A percentile compares a stretch with the other conserved stretches of the same genome.
phyloP scores from a whole-genome alignment of 2,329 filamentous ascomycete species.

The Blastomyces gilchristii region DNA sequence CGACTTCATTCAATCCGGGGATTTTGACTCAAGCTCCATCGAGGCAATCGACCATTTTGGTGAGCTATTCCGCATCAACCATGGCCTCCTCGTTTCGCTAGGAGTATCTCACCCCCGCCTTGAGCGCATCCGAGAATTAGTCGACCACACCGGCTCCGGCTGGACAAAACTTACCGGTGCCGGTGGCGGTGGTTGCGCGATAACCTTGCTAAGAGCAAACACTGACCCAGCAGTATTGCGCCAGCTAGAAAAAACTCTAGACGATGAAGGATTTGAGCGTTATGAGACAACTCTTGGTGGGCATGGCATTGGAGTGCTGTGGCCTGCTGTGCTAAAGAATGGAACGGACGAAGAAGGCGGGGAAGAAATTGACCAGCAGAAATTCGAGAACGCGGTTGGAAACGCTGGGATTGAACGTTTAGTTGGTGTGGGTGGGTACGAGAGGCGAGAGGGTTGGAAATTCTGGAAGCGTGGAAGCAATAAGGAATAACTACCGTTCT shows the following conservation, averaged over 20 bases:
- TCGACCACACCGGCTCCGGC: conserved; percentile 79
- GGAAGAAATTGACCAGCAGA: conserved; percentile 86
- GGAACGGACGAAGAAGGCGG: conserved; percentile 71
- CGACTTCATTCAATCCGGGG: conserved; percentile 45
- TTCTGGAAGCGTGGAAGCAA: conserved; percentile 54
- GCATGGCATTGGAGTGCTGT: conserved; percentile 87
- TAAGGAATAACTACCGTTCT: not conserved
- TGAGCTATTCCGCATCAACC: conserved; percentile 85
- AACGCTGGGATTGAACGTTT: conserved; percentile 77
- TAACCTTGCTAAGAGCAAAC: conserved; percentile 71
- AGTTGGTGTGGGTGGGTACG: conserved; percentile 62
- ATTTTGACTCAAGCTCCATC: conserved; percentile 57
- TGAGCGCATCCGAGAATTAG: conserved; percentile 80
- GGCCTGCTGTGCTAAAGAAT: conserved; percentile 83
- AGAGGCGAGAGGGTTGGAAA: conserved; percentile 71
- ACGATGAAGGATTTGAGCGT: conserved; percentile 64
- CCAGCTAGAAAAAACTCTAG: conserved; percentile 55
- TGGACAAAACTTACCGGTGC: conserved; percentile 98
- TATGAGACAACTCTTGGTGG: conserved; percentile 87
- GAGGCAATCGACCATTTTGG: conserved; percentile 63
- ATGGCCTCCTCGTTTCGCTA: conserved; percentile 79
- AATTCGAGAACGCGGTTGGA: conserved; percentile 73
- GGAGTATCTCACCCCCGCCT: conserved; percentile 91
- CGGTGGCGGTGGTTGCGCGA: conserved; percentile 90
- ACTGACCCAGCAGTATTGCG: conserved; percentile 47